These are phyloP conservation scores for Cryphonectria naterciae DNA, from an alignment of 2,329 filamentous ascomycete genomes.

Conservation along the genomic window DNA sequence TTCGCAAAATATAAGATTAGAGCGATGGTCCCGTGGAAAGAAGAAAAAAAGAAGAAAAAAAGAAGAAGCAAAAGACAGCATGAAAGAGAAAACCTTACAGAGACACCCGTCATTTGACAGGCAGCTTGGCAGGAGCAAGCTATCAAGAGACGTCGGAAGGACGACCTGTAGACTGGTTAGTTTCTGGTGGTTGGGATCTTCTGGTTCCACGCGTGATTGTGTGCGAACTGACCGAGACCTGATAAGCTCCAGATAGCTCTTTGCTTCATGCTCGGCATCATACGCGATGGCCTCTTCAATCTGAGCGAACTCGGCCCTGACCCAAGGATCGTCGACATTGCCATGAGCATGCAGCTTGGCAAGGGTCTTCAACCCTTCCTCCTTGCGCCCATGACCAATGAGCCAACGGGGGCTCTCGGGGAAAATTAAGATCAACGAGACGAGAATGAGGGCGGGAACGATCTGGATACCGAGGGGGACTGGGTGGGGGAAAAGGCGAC, in stretches of 20 bases:
- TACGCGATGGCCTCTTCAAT: slow-evolving; percentile 64
- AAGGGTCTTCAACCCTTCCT: slow-evolving; percentile 68
- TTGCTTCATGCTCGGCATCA: slow-evolving; percentile 71
- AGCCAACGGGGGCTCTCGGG: slow-evolving; percentile 77
- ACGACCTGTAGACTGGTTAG: slow-evolving; percentile 46
- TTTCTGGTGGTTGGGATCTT: background rate
- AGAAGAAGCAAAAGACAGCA: background rate
- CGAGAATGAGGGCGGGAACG: slow-evolving; percentile 67
- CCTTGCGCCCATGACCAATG: slow-evolving; percentile 69
- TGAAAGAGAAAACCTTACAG: slow-evolving; percentile 30
- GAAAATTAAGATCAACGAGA: slow-evolving; percentile 68
- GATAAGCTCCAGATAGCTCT: slow-evolving; percentile 73
- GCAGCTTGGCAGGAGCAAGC: slow-evolving; percentile 71
- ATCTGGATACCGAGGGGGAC: slow-evolving; percentile 55
- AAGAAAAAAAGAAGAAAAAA: no score
- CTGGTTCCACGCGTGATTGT: background rate
- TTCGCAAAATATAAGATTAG: background rate
- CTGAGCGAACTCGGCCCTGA: slow-evolving; percentile 71
- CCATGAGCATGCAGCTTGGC: slow-evolving; percentile 73
- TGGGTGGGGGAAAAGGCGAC: background rate
- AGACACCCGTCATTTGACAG: slow-evolving; percentile 77
- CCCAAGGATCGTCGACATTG: slow-evolving; percentile 68
- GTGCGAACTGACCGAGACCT: slow-evolving; percentile 48
- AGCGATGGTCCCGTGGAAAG: no score
- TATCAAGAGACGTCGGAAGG: slow-evolving; percentile 73